Percentiles rank a stretch among this genome's conserved stretches.
These are phyloP conservation scores for Rhodomyrtus psidioides DNA, from an alignment of 441 rosid species.

Conservation along the genomic window DNA sequence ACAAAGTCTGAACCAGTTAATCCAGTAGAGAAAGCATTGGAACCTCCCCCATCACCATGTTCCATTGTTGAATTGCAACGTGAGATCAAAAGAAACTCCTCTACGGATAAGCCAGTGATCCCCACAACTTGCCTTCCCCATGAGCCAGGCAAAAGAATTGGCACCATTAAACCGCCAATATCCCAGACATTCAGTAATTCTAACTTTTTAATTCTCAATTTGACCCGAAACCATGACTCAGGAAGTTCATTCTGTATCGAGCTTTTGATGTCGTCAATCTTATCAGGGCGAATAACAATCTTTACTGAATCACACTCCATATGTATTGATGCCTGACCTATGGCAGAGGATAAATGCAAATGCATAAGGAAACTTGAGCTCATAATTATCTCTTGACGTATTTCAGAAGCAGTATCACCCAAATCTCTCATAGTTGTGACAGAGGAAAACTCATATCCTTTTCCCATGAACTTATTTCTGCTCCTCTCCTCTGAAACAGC, in stretches of 20 bases:
- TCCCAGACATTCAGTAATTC: conserved; percentile 62
- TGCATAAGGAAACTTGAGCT: conserved; percentile 62
- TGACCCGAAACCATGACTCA: conserved; percentile 73
- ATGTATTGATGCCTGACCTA: conserved; percentile 51
- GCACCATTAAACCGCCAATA: conserved; percentile 59
- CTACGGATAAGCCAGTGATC: conserved; percentile 50
- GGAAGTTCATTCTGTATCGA: conserved; percentile 84
- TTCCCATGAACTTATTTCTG: conserved; percentile 33
- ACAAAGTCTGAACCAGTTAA: too few relatives aligned
- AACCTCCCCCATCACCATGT: too few relatives aligned
- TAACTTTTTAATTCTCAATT: conserved; percentile 54
- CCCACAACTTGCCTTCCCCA: conserved; percentile 64
- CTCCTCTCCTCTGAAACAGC: conserved; percentile 55
- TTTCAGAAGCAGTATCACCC: conserved; percentile 45
- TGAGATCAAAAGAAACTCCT: too few relatives aligned
- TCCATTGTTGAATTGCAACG: too few relatives aligned
- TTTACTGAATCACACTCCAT: conserved; percentile 78
- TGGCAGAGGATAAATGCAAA: conserved; percentile 35
- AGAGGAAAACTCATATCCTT: conserved; percentile 66
- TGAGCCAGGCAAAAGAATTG: conserved; percentile 69
- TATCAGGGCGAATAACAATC: conserved; percentile 56
- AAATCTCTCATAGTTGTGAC: conserved; percentile 43
- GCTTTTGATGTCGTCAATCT: conserved; percentile 32
- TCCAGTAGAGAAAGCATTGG: too few relatives aligned
- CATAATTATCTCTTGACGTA: conserved; percentile 51